These are phyloP conservation scores for Solidago caesia DNA, from an alignment of 129 eudicot species.

Conservation along the genomic window DNA sequence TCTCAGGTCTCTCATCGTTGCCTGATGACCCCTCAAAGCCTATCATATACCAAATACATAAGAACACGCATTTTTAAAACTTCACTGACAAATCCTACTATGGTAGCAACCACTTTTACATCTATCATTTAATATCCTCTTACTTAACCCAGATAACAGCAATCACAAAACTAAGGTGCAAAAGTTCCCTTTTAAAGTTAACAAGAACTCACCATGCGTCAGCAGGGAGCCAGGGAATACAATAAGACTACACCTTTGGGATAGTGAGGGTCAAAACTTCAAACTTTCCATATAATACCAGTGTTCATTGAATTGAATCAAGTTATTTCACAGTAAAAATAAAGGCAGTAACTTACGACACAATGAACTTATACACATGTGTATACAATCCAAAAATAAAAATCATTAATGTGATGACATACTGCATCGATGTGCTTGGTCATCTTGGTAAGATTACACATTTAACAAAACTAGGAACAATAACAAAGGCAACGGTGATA, in stretches of 20 bases:
- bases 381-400: not conserved
- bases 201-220: too few relatives aligned
- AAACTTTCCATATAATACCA: too few relatives aligned
- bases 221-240: too few relatives aligned
- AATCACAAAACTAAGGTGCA: too few relatives aligned
- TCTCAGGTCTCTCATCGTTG: conserved; percentile 54
- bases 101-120: not conserved
- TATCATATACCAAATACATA: conserved; percentile 28
- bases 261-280: too few relatives aligned
- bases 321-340: too few relatives aligned
- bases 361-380: not conserved
- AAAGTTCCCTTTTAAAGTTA: too few relatives aligned
- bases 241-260: too few relatives aligned
- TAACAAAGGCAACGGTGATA: not conserved
- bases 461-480: not conserved
- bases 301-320: too few relatives aligned
- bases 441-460: not conserved
- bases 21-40: conserved; percentile 92
- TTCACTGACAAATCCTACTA: conserved; percentile 7
- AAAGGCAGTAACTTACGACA: too few relatives aligned
- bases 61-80: not conserved
- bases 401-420: not conserved
- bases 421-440: not conserved
- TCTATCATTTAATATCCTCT: too few relatives aligned
- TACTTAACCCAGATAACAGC: too few relatives aligned